phyloP scores from a whole-genome alignment of 345 rosid species.

The Balakata baccata region DNA sequence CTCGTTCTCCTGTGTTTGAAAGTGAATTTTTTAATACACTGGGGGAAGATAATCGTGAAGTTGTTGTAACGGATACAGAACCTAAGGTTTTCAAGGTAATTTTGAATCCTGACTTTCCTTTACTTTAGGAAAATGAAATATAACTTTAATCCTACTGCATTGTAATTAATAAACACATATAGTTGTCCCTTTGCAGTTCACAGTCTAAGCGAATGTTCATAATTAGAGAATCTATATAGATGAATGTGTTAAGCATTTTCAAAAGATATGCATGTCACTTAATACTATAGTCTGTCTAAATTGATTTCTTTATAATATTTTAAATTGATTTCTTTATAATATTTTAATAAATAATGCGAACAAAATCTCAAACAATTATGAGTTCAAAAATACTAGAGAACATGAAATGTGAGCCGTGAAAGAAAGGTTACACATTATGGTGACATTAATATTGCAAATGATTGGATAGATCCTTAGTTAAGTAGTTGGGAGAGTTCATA shows the following conservation, averaged over 20 bases:
- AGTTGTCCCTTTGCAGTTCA: neutral
- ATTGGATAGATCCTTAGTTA: neutral
- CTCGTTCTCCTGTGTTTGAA: conserved; percentile 82
- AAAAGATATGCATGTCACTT: neutral
- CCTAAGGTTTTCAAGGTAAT: conserved; percentile 82
- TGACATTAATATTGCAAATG: neutral
- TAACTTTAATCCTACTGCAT: neutral
- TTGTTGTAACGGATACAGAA: conserved; percentile 66
- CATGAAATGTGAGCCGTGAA: neutral
- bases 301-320: neutral
- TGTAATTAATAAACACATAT: too few relatives aligned
- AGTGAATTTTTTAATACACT: conserved; percentile 53
- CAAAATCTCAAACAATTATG: neutral
- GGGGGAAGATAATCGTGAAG: conserved; percentile 54
- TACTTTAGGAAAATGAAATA: neutral
- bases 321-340: neutral
- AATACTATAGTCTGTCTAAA: neutral
- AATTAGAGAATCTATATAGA: neutral
- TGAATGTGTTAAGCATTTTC: too few relatives aligned
- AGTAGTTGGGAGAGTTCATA: neutral
- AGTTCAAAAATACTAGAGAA: neutral
- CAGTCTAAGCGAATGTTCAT: neutral
- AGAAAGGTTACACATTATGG: neutral
- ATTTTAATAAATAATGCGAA: neutral
- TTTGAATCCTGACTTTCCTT: neutral